These are phyloP conservation scores for Didymella sp. DNA, from an alignment of 2,329 filamentous ascomycete species.

Conservation along the genomic window DNA sequence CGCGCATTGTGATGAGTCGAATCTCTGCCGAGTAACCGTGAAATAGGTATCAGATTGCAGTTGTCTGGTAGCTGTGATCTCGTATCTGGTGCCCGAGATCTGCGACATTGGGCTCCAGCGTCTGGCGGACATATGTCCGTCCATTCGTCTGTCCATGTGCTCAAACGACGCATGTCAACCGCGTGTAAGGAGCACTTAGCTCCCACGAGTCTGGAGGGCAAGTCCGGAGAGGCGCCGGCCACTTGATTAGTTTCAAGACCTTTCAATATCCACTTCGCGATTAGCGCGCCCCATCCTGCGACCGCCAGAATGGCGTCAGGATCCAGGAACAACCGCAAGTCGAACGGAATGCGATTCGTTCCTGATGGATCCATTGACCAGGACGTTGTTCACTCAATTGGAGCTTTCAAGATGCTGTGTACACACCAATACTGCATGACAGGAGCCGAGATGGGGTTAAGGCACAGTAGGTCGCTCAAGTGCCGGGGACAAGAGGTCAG, in stretches of 20 bases:
- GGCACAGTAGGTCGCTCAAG: constrained; percentile 12
- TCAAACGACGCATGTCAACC: constrained; percentile 18
- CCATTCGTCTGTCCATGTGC: constrained; percentile 9
- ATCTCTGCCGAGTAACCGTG: constrained; percentile 3
- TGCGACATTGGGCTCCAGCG: constrained; percentile 27
- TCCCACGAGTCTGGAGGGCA: constrained; percentile 19
- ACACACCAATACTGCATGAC: constrained; percentile 25
- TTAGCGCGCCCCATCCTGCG: constrained; percentile 32
- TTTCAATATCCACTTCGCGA: constrained; percentile 11
- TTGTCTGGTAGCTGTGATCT: constrained; percentile 1
- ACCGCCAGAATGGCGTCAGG: constrained; percentile 35
- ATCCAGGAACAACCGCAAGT: constrained; percentile 24
- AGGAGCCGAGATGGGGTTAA: constrained; percentile 15
- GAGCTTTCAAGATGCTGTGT: constrained; percentile 5
- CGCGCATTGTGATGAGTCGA: constrained; percentile 1
- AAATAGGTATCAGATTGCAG: constrained; percentile 8
- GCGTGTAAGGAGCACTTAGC: constrained; percentile 25
- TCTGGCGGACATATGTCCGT: constrained; percentile 8
- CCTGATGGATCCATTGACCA: neutral
- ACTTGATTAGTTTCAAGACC: constrained; percentile 13
- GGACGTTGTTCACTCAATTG: constrained; percentile 3
- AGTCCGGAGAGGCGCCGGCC: constrained; percentile 17
- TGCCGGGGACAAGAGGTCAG: constrained; percentile 26
- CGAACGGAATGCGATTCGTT: constrained; percentile 1
- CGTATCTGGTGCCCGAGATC: constrained; percentile 36